Percentiles rank a stretch among this genome's conserved stretches.
phyloP scores from a whole-genome alignment of 1,139 yeast genomes.

The Lodderomyces oxycetoniae region DNA sequence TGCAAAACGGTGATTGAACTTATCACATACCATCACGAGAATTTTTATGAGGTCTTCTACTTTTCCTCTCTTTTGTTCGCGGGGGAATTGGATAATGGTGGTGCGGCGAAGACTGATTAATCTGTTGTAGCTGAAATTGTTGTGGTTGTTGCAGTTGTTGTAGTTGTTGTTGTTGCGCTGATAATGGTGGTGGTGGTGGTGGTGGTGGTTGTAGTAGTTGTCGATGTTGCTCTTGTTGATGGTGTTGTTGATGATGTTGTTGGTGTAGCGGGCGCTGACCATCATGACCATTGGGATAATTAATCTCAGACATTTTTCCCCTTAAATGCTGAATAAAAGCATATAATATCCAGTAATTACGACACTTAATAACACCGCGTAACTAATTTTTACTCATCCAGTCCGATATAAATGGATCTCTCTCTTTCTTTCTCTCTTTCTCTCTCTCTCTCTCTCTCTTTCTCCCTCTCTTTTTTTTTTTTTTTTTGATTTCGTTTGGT shows the following conservation, averaged over 20 bases:
- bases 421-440: neutral
- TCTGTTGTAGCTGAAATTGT: neutral
- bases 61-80: constrained; percentile 29
- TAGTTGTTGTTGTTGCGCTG: neutral
- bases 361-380: neutral
- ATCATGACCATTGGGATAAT: neutral
- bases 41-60: constrained; percentile 43
- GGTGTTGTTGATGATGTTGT: constrained; percentile 1
- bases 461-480: neutral
- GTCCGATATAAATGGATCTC: neutral
- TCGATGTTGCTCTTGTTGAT: neutral
- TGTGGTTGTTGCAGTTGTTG: constrained; percentile 1
- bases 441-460: constrained; percentile 1
- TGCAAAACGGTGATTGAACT: neutral
- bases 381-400: constrained; percentile 1
- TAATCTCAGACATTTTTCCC: neutral
- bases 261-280: neutral
- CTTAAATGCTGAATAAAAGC: neutral
- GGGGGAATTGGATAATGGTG: constrained; percentile 2
- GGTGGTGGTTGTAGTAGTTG: constrained; percentile 2
- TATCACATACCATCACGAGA: constrained; percentile 36
- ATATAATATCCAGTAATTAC: neutral
- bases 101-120: neutral
- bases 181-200: neutral
- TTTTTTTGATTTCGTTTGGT: no score